Conservation (phyloP, 2,329 filamentous ascomycete species). For the Magnaporthiopsis rhizophila region DNA sequence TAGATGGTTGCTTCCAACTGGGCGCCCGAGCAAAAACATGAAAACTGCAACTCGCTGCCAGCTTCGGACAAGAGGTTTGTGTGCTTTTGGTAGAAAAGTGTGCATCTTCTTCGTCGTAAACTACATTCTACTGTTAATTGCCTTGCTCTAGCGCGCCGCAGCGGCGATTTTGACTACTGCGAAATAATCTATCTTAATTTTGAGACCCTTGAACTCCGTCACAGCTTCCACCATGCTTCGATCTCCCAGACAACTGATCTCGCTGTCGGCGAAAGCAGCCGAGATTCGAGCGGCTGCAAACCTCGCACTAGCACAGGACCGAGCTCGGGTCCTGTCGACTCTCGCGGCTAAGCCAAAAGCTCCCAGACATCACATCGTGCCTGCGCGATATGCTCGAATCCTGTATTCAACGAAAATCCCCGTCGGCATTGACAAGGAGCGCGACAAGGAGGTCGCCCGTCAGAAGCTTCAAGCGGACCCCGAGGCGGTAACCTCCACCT, state of each 20-base stretch:
- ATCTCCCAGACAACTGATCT: slow-evolving; percentile 2
- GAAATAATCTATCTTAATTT: not conserved
- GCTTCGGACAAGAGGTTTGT: not conserved
- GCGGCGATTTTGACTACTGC: not conserved
- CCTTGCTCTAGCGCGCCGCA: not conserved
- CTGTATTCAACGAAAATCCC: slow-evolving; percentile 4
- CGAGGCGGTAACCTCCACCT: slow-evolving; percentile 51
- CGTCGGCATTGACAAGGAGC: slow-evolving; percentile 37
- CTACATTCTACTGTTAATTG: not conserved
- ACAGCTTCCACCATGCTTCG: slow-evolving; percentile 1
- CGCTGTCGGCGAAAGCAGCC: not conserved
- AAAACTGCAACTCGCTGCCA: not conserved
- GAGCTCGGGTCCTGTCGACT: not conserved
- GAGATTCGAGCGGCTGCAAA: not conserved
- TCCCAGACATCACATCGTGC: not conserved
- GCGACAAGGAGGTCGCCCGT: slow-evolving; percentile 45
- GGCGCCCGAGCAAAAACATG: not conserved
- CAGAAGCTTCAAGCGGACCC: slow-evolving; percentile 52
- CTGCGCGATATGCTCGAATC: not conserved
- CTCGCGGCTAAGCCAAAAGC: not conserved
- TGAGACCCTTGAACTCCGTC: not conserved
- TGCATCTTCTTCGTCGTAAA: not conserved
- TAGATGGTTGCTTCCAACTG: not conserved
- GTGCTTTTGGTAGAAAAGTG: not conserved
- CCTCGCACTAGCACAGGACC: not conserved